Evolutionary conservation across 176 grass and related monocot genomes (phyloP).

Genomic region (Rhynchospora tenuis): DNA sequence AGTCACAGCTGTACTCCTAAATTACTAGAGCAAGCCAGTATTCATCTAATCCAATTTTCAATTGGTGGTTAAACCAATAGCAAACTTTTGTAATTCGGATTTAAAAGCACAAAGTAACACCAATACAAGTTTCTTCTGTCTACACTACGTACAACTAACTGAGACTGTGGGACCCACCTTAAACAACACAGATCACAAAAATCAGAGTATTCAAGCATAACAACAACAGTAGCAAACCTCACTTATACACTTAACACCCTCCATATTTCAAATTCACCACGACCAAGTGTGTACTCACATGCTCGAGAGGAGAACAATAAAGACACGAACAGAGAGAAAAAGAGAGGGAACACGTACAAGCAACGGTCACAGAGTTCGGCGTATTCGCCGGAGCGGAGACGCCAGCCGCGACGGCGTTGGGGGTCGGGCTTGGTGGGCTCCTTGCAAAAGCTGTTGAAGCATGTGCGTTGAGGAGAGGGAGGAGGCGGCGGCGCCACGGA

Average conservation of each 20-base stretch:
- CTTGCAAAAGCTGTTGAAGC: constrained; percentile 97
- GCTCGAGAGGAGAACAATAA: background rate
- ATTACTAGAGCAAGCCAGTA: background rate
- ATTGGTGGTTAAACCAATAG: background rate
- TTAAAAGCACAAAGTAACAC: background rate
- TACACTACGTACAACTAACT: background rate
- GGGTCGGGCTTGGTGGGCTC: constrained; percentile 49
- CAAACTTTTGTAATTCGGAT: background rate
- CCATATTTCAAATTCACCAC: background rate
- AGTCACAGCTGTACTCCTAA: background rate
- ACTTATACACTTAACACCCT: background rate
- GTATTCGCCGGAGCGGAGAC: constrained; percentile 56
- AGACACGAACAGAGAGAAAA: background rate
- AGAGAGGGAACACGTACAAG: constrained; percentile 55
- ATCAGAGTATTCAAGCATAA: background rate
- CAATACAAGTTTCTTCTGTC: background rate
- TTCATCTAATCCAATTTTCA: background rate
- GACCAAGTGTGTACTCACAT: background rate
- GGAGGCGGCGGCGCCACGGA: constrained; percentile 20
- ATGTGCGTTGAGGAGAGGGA: constrained; percentile 45
- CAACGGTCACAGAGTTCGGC: constrained; percentile 94
- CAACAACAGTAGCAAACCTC: background rate
- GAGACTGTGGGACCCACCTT: background rate
- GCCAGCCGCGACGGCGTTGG: constrained; percentile 61
- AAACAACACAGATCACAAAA: constrained; percentile 21